phyloP scores from a whole-genome alignment of 1,284 basidiomycete species.

The Meira nashicola region DNA sequence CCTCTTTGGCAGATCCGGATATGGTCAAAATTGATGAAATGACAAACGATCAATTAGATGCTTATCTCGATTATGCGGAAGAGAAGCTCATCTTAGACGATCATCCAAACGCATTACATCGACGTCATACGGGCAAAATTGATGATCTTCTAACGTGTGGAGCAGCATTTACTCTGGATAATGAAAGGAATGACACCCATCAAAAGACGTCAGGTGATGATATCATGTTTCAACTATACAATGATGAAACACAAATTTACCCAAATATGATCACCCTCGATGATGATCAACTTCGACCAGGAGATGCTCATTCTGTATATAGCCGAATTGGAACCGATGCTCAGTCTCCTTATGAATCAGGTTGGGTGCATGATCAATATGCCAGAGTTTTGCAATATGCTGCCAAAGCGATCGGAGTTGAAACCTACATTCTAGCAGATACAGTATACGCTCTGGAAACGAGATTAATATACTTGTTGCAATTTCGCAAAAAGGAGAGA shows the following conservation, averaged over 20 bases:
- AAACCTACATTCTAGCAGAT: background rate
- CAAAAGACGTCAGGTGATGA: background rate
- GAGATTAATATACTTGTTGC: background rate
- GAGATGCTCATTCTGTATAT: conserved; percentile 1
- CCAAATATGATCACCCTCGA: background rate
- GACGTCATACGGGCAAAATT: background rate
- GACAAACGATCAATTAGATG: conserved; percentile 9
- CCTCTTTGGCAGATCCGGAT: background rate
- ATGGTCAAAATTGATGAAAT: conserved; percentile 1
- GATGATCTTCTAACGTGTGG: conserved; percentile 9
- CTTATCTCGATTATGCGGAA: conserved; percentile 12
- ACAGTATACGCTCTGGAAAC: background rate
- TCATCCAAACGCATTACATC: background rate
- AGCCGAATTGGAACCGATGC: too few species aligned
- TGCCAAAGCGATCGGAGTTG: background rate
- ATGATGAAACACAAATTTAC: background rate
- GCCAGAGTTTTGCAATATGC: background rate
- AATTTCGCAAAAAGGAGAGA: background rate
- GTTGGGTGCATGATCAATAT: background rate
- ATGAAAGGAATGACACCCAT: background rate
- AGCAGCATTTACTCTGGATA: background rate
- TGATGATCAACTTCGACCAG: background rate
- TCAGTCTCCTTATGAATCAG: background rate
- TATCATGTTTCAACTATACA: background rate
- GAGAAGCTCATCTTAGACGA: background rate